Conservation (phyloP, 345 rosid species). For the Arabidopsis arenosa region DNA sequence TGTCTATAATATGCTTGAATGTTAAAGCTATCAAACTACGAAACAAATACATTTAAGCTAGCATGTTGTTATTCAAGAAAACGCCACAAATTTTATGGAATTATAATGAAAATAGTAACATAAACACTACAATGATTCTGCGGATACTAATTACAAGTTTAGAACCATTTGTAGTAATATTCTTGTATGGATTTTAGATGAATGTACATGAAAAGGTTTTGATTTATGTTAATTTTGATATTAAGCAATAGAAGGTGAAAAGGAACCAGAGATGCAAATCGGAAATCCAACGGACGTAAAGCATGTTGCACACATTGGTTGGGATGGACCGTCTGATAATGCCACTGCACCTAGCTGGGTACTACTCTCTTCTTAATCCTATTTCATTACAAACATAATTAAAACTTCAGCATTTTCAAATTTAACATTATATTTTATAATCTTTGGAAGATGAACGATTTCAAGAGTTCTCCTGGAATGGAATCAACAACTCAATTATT, state of each 20-base stretch:
- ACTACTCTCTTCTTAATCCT: background rate
- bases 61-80: background rate
- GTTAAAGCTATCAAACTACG: background rate
- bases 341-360: slow-evolving; percentile 31
- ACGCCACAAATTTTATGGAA: background rate
- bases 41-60: background rate
- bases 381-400: background rate
- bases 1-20: background rate
- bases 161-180: background rate
- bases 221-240: background rate
- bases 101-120: background rate
- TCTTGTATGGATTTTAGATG: background rate
- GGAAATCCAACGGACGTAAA: slow-evolving; percentile 91
- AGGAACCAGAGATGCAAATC: slow-evolving; percentile 75
- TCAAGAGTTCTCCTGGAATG: slow-evolving; percentile 18
- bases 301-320: slow-evolving; percentile 95
- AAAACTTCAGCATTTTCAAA: background rate
- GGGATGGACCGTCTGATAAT: slow-evolving; percentile 55
- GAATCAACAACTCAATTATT: background rate
- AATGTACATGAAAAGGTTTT: background rate
- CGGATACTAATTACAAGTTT: background rate
- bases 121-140: background rate
- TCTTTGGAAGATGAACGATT: slow-evolving; percentile 24
- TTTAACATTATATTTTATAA: background rate
- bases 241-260: slow-evolving; percentile 54